These are phyloP conservation scores for Solanum bulbocastanum DNA, from an alignment of 257 asterid genomes.

Conservation along the genomic window DNA sequence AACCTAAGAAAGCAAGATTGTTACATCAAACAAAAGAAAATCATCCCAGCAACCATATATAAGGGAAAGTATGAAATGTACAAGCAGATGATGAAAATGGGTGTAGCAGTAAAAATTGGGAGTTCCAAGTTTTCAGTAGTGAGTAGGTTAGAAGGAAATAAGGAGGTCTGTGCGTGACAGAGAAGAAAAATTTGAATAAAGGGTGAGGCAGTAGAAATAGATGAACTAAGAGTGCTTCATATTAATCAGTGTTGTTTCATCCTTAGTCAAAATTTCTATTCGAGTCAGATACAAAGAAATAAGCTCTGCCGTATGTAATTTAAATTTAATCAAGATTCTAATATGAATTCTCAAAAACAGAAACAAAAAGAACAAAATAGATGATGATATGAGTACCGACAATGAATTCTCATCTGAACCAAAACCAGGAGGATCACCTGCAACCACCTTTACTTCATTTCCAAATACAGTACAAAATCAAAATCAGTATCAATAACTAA, in stretches of 20 bases:
- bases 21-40: neutral
- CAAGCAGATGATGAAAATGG: neutral
- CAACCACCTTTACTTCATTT: neutral
- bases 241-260: too few species aligned
- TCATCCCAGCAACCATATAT: too few species aligned
- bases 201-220: too few species aligned
- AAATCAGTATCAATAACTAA: neutral
- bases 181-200: neutral
- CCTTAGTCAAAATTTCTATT: too few species aligned
- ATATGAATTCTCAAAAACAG: too few species aligned
- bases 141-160: neutral
- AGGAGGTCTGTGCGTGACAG: neutral
- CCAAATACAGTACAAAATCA: neutral
- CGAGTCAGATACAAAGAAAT: too few species aligned
- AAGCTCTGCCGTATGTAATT: too few species aligned
- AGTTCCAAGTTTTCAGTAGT: neutral
- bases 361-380: neutral
- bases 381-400: neutral
- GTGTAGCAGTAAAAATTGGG: neutral
- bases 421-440: neutral
- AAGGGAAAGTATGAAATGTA: neutral
- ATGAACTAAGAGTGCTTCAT: too few species aligned
- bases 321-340: too few species aligned
- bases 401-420: neutral
- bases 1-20: neutral